These are phyloP conservation scores for Annulohypoxylon nitens DNA, from an alignment of 495 filamentous ascomycete species.

Conservation along the genomic window DNA sequence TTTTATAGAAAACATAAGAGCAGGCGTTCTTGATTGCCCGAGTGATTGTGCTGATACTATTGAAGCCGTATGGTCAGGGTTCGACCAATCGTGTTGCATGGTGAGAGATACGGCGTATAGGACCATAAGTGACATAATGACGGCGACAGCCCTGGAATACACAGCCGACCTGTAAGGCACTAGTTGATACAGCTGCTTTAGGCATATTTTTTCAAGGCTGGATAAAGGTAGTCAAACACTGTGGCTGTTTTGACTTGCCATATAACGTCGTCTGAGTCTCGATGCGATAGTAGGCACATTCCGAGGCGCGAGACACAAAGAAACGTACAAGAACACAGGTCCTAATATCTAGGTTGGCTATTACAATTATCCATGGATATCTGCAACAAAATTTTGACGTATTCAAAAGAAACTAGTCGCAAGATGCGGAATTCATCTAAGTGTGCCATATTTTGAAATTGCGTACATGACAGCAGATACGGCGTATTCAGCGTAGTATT, in stretches of 20 bases:
- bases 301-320: too few species aligned
- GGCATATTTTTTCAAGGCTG: not conserved
- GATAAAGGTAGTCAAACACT: not conserved
- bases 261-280: not conserved
- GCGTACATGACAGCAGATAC: not conserved
- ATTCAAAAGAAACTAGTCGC: not conserved
- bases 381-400: too few species aligned
- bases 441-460: too few species aligned
- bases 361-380: too few species aligned
- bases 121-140: not conserved
- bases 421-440: not conserved
- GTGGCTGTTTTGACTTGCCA: too few species aligned
- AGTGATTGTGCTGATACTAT: not conserved
- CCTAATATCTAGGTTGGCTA: too few species aligned
- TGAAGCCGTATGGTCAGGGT: slow-evolving; percentile 17
- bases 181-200: not conserved
- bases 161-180: slow-evolving; percentile 2
- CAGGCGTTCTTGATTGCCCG: not conserved
- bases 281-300: too few species aligned
- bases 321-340: too few species aligned
- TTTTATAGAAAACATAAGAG: not conserved
- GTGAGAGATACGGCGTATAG: slow-evolving; percentile 42
- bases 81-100: slow-evolving; percentile 46
- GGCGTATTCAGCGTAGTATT: slow-evolving; percentile 15
- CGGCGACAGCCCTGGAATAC: not conserved